Evolutionary conservation across 164 flowering plant genomes (phyloP), one percentile per base, ranked within the genome.

Genomic region (Santalum album): DNA sequence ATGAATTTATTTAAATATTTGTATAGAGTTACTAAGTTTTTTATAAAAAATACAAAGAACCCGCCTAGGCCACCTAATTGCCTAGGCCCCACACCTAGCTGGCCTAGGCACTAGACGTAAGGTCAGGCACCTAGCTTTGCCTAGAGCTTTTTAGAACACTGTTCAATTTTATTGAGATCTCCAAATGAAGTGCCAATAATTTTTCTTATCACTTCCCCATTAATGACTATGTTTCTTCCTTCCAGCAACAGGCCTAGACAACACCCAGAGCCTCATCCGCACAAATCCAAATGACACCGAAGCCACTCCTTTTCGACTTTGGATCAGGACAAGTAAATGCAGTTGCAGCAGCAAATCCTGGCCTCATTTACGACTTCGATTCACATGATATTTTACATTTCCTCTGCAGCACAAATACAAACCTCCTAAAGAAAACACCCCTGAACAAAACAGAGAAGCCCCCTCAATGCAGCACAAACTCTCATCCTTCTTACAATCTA

Each of bases 241-340:
- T 7, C 22, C 68, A 71, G 75, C 61, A 32, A 51, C 54, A 1
- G 19, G 51, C 39, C 32, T 57, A 15, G 79, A 76, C 45, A 70
- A 72, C 61, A 60, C 67, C 1, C 19, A 38, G 35, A 47, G 48
- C 7, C n/a, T 32, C 19, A 72, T 75, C 16, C 20, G 44, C 18
- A 72, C 68, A 61, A 64, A 75, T 19, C 79, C 80, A 54, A 54
- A 61, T 60, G 74, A 68, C 39, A 49, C 58, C 7, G 25, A 44
- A 36, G 32, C 67, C 14, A 59, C 54, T 6, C 69, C 71, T 26
- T 77, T 81, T 22, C n/a, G 80, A 77, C 64, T 68, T 66, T 45
- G 87, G 83, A 35, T 69, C 83, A 2, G 84, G 87, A 50, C 87
- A 78, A 55, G 29, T 81, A 21, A 64, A 75, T 59, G 81, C 72